Evolutionary conservation across 2,329 filamentous ascomycete genomes (phyloP).

Genomic region (Microascus cirrosus): DNA sequence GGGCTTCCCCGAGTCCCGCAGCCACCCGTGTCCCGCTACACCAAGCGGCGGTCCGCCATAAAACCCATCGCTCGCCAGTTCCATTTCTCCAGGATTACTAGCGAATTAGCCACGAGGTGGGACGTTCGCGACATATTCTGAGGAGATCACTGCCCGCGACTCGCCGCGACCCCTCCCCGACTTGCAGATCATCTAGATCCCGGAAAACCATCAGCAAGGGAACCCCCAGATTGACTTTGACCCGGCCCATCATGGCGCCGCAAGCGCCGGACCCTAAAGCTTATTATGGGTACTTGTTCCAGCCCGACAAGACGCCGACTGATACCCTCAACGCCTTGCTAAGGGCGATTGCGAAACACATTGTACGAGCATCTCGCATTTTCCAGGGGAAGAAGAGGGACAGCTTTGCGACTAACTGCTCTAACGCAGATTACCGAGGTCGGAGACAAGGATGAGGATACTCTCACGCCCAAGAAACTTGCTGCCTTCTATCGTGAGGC

Average conservation of each 20-base stretch:
- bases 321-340: constrained; percentile 1
- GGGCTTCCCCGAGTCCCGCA: not conserved
- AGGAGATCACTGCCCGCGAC: not conserved
- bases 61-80: not conserved
- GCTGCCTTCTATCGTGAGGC: constrained; percentile 68
- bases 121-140: not conserved
- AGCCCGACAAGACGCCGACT: not conserved
- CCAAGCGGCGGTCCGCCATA: not conserved
- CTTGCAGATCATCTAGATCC: not conserved
- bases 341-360: constrained; percentile 2
- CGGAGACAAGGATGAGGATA: constrained; percentile 40
- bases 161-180: not conserved
- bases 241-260: not conserved
- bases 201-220: not conserved
- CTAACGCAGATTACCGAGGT: constrained; percentile 40
- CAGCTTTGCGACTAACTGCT: not conserved
- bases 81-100: not conserved
- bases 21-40: not conserved
- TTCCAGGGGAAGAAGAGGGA: not conserved
- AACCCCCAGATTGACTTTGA: not conserved
- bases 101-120: not conserved
- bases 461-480: constrained; percentile 56
- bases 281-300: constrained; percentile 3
- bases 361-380: not conserved
- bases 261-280: constrained; percentile 1